Evolutionary conservation across 2,329 filamentous ascomycete species (phyloP), one percentile per base, ranked within the genome.

Genomic region (Exophiala sideris): DNA sequence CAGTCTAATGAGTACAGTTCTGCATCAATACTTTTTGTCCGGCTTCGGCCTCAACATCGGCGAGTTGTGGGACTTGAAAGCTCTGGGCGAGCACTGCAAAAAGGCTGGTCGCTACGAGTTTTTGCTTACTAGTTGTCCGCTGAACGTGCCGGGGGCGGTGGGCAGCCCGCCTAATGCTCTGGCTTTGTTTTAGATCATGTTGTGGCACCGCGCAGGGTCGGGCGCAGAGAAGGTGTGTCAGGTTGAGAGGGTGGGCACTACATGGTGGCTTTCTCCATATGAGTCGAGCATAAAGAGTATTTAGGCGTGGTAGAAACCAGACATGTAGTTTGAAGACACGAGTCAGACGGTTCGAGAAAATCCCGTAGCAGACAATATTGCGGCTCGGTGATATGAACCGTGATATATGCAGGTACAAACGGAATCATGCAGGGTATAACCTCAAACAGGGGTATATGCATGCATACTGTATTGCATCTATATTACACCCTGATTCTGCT

Each of bases 31-130:
- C 48, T 66, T 77, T 16, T 59, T 78, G 8, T 73, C 75, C 2
- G 75, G 75, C 9, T 80, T 76, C 76, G 77, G 77, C 0, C 66
- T 78, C 64, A 76, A 61, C 10, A 73, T 73, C 55, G 74, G 74
- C 2, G 74, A 77, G 62, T 63, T 76, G 45, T 74, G 75, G 53
- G 71, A 76, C 61, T 61, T 76, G 7, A 73, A 77, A 59, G 63
- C 60, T 21, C 62, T 76, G 42, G 62, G 67, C 10, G 60, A 63
- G 45, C 62, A 70, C 47, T 75, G 73, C 64, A 65, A 66, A 51
- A 62, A 68, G 53, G 62, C 64, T 45, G 61, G 63, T 3, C 66
- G 73, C 12, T 74, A 68, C 66, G 64, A 61, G 1, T 81, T 81
- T 56, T 79, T 81, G 51, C 65, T 81, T n/a, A 71, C 73, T 1